A percentile compares a stretch with the other conserved stretches of the same genome.
Conservation (phyloP, 257 asterid species). For the Primulina eburnea region DNA sequence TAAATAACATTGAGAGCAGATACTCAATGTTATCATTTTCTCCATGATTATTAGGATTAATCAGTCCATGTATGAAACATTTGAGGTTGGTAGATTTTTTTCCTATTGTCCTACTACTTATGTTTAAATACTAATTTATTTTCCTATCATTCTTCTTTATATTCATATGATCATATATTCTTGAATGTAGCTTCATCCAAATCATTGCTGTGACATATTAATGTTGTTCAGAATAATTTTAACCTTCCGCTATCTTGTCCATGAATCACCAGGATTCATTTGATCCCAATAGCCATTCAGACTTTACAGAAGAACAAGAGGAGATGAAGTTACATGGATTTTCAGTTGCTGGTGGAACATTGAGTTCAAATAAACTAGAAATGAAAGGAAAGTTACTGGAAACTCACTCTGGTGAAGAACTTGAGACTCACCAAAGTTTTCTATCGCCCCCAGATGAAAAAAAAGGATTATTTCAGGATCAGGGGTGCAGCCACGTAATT, state of each 20-base stretch:
- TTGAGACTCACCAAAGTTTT: slow-evolving; percentile 22
- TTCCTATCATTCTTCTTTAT: not conserved
- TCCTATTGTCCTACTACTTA: not conserved
- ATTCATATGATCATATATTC: not conserved
- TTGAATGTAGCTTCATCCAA: not conserved
- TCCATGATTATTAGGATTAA: not conserved
- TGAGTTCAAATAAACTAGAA: slow-evolving; percentile 25
- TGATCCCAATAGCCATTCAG: slow-evolving; percentile 79
- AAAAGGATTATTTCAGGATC: slow-evolving; percentile 23
- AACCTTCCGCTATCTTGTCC: slow-evolving; percentile 7
- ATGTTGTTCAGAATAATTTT: not conserved
- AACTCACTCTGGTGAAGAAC: slow-evolving; percentile 29
- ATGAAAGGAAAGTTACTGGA: slow-evolving; percentile 24
- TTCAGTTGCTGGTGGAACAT: slow-evolving; percentile 23
- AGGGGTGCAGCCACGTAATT: slow-evolving; percentile 22
- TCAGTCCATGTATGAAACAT: not conserved
- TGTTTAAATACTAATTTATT: not conserved
- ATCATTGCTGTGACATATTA: not conserved
- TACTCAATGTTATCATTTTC: not conserved
- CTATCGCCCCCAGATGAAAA: slow-evolving; percentile 23
- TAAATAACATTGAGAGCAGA: not conserved
- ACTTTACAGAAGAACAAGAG: slow-evolving; percentile 71
- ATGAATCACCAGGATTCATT: slow-evolving; percentile 55
- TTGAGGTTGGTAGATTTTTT: not conserved
- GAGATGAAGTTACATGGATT: slow-evolving; percentile 45